Base-by-base conservation (phyloP, 345 rosid species). In the Syzygium jambos region DNA sequence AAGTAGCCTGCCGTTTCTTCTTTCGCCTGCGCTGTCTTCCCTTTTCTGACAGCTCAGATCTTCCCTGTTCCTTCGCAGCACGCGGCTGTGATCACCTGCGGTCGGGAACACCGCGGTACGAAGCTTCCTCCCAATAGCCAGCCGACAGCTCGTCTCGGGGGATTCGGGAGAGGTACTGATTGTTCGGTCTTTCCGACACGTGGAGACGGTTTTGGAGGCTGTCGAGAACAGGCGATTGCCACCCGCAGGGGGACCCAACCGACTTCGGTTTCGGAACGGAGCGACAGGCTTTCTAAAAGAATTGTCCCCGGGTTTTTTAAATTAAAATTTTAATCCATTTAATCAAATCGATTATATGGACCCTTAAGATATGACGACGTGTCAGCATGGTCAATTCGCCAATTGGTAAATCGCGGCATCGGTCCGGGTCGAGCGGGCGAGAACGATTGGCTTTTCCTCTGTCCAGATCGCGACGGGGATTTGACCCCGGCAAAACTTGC, bases 101-200 rank as follows among this genome's bases (percentile, higher is more conserved):
- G 2, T 49, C 49, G 4, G 5, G 49, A 3, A 3, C 49, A 34
- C 8, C 1, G 82, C 6, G 15, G 21, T 0, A 0, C 15, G 7
- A 1, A 22, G 4, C 10, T 0, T 3, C 22, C 1, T 0, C 0
- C 49, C 82, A 73, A 38, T 73, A 19, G 25, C 1, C 21, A 11
- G 0, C 27, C 49, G 82, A 73, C 82, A 73, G 27, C 49, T 73
- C 49, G 11, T 6, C 14, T 0, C 2, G 12, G 41, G 7, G 9
- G 49, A 17, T 19, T 9, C 27, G 7, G 14, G 7, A 7, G 15
- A 11, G 14, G 1, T 43, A 43, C 49, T 19, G 82, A 41, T 38
- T 38, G 25, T 49, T 25, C 49, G 4, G 4, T 0, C 49, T 41
- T 73, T 27, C 2, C 23, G 82, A 41, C 49, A 19, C 78, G 82